phyloP scores from a whole-genome alignment of 2,329 filamentous ascomycete species.

The Penicillium sp. region DNA sequence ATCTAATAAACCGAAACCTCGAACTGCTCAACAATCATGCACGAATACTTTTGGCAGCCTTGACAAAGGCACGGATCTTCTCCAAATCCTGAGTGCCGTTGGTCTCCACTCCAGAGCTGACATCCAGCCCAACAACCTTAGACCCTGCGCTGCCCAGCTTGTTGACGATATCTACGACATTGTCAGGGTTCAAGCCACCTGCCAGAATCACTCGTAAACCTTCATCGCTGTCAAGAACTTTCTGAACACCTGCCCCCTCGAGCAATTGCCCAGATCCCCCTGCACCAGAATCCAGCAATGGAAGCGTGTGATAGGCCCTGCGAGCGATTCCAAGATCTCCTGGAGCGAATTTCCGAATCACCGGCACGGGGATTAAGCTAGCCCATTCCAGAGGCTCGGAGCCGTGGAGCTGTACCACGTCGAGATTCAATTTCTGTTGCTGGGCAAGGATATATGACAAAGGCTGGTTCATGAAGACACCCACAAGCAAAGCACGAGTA shows the following conservation, averaged over 20 bases:
- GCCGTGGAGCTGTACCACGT: slow-evolving; percentile 91
- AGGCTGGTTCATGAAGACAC: slow-evolving; percentile 91
- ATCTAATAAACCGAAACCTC: slow-evolving; percentile 5
- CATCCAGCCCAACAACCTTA: slow-evolving; percentile 80
- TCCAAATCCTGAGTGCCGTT: slow-evolving; percentile 76
- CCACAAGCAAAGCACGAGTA: slow-evolving; percentile 75
- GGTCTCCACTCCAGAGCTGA: slow-evolving; percentile 90
- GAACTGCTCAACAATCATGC: slow-evolving; percentile 19
- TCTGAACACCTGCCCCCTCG: slow-evolving; percentile 69
- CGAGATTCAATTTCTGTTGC: slow-evolving; percentile 74
- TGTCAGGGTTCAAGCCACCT: slow-evolving; percentile 78
- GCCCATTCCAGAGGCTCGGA: slow-evolving; percentile 93
- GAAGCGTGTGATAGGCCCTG: slow-evolving; percentile 79
- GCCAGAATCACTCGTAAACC: slow-evolving; percentile 79
- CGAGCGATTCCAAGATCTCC: slow-evolving; percentile 69
- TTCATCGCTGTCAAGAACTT: slow-evolving; percentile 65
- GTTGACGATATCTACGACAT: slow-evolving; percentile 68
- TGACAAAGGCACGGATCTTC: slow-evolving; percentile 80
- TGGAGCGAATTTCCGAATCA: slow-evolving; percentile 82
- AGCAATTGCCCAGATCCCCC: slow-evolving; percentile 80
- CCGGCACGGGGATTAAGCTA: slow-evolving; percentile 82
- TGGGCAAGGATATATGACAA: slow-evolving; percentile 78
- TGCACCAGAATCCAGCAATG: slow-evolving; percentile 82
- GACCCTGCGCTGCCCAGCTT: slow-evolving; percentile 62
- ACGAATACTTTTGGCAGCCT: slow-evolving; percentile 64